These are phyloP conservation scores for Penicillium hordei DNA, from an alignment of 2,329 filamentous ascomycete species.

Conservation along the genomic window DNA sequence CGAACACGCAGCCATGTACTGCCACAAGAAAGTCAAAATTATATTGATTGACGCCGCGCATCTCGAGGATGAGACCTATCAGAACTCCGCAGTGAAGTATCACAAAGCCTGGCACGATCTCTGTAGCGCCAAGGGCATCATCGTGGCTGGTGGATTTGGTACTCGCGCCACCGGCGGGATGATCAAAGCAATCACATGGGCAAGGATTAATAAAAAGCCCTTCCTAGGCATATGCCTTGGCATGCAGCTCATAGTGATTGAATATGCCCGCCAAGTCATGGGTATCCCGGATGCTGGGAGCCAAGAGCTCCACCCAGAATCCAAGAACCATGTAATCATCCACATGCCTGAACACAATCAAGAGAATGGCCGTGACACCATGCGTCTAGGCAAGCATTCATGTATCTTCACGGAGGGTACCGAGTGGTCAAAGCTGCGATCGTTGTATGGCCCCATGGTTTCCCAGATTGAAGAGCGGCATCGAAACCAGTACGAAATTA, in stretches of 20 bases:
- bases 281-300: slow-evolving; percentile 59
- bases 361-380: slow-evolving; percentile 65
- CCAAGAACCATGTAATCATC: slow-evolving; percentile 72
- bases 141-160: slow-evolving; percentile 74
- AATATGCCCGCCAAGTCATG: slow-evolving; percentile 76
- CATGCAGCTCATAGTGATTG: slow-evolving; percentile 90
- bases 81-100: slow-evolving; percentile 67
- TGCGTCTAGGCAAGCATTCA: slow-evolving; percentile 75
- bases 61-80: slow-evolving; percentile 67
- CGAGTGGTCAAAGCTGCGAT: slow-evolving; percentile 76
- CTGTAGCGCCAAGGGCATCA: slow-evolving; percentile 60
- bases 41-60: slow-evolving; percentile 83
- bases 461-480: slow-evolving; percentile 69
- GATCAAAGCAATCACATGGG: slow-evolving; percentile 83
- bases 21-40: slow-evolving; percentile 74
- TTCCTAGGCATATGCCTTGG: slow-evolving; percentile 90
- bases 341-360: slow-evolving; percentile 89
- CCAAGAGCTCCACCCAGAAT: slow-evolving; percentile 55
- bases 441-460: slow-evolving; percentile 63
- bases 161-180: slow-evolving; percentile 82
- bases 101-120: slow-evolving; percentile 84
- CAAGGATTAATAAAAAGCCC: slow-evolving; percentile 74
- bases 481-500: slow-evolving; percentile 87
- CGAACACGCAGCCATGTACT: slow-evolving; percentile 88
- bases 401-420: slow-evolving; percentile 72